phyloP scores from a whole-genome alignment of 169 alveolate species.

The Babesia ovis region DNA sequence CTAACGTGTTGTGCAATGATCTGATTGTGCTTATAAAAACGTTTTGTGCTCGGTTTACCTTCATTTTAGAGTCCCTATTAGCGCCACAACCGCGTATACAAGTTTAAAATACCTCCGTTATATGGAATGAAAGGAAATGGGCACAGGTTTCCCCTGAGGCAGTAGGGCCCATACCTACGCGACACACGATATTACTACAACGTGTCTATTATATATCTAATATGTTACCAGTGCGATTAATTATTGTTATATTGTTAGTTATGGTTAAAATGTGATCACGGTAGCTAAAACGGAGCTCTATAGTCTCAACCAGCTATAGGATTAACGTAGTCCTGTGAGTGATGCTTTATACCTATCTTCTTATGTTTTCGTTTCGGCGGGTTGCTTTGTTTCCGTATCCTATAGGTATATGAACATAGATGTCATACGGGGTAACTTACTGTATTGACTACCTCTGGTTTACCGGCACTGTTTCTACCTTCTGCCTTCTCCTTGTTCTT shows the following conservation, averaged over 20 bases:
- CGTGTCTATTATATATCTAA: too few relatives aligned
- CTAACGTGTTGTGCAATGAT: slow-evolving; percentile 68
- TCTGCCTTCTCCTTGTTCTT: slow-evolving; percentile 29
- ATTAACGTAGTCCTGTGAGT: too few relatives aligned
- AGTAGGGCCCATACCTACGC: too few relatives aligned
- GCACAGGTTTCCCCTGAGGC: too few relatives aligned
- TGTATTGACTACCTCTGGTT: background rate
- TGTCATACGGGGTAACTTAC: background rate
- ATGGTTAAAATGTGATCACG: background rate
- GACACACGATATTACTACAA: too few relatives aligned
- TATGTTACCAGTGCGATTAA: background rate
- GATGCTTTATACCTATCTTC: too few relatives aligned
- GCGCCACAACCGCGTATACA: too few relatives aligned
- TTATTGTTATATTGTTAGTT: background rate
- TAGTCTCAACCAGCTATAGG: too few relatives aligned
- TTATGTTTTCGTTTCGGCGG: too few relatives aligned
- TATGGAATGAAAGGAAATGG: background rate
- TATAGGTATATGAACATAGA: background rate
- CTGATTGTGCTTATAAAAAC: slow-evolving; percentile 6
- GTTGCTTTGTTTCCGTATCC: background rate
- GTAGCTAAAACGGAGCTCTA: too few relatives aligned
- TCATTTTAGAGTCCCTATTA: slow-evolving; percentile 38
- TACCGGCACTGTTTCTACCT: slow-evolving; percentile 10
- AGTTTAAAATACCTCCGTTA: slow-evolving; percentile 1
- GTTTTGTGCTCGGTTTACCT: background rate